A percentile compares a stretch with the other conserved stretches of the same genome.
These are phyloP conservation scores for Tetrahymena borealis DNA, from an alignment of 73 alveolate species.

Conservation along the genomic window DNA sequence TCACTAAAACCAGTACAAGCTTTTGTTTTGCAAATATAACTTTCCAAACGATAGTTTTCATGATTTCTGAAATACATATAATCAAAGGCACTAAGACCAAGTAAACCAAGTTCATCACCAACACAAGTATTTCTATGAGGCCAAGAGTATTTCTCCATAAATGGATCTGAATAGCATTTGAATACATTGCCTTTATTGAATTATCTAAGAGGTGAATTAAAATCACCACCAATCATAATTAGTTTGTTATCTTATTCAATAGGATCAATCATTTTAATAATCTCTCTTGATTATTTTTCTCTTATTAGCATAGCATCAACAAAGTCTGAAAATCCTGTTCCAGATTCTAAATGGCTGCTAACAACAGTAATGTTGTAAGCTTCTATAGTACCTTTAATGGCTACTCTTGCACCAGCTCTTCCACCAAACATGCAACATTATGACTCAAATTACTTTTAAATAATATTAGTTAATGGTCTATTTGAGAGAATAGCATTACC, in stretches of 20 bases:
- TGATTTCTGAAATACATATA: neutral
- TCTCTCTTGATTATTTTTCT: neutral
- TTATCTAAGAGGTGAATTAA: neutral
- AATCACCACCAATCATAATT: neutral
- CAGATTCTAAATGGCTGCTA: neutral
- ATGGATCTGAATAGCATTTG: neutral
- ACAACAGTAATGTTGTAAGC: neutral
- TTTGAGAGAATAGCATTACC: neutral
- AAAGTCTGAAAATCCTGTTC: neutral
- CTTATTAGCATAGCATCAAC: neutral
- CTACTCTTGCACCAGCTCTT: neutral
- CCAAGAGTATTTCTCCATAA: neutral
- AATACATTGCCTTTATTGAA: neutral
- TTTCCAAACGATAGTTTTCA: neutral
- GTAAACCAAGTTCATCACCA: neutral
- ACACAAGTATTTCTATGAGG: slow-evolving; percentile 1
- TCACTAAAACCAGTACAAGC: neutral
- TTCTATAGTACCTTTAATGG: neutral
- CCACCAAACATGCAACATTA: neutral
- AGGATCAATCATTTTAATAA: neutral
- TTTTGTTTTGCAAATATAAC: neutral
- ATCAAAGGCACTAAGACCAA: neutral
- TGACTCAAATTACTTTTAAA: neutral
- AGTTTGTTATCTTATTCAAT: neutral
- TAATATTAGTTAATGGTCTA: neutral